Evolutionary conservation across 306 rosid species (phyloP), one percentile per base, ranked within the genome.

Genomic region (Gillenia trifoliata): DNA sequence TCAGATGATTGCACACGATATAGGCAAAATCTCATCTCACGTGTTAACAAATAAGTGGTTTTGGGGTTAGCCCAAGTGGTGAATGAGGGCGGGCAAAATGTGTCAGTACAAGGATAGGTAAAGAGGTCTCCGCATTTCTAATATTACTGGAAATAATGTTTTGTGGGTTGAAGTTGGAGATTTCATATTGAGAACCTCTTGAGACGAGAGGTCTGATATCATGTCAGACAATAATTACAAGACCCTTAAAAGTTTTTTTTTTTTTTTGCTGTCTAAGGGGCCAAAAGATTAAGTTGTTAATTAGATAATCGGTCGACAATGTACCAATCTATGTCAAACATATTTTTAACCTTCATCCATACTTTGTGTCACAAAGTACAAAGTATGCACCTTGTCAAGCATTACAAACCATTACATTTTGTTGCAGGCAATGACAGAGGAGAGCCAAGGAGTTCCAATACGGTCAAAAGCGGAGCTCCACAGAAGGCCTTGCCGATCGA

Each of bases 401-500:
- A 43, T 33, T 28, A 33, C 56, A 30, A 54, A 54, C 63, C 30
- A 16, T 71, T 28, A 11, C 31, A 9, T 30, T 23, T 9, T 59
- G 57, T 36, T 7, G 9, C 26, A 94, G 97, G 94, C 33, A 83
- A 85, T 47, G 89, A 73, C 30, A 90, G 96, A 86, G 96, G 96
- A 83, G 97, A 88, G 81, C 96, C 97, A 49, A 90, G 91, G 86
- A 63, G 88, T 65, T 74, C 90, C 62, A 86, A 85, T 70, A 47
- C 43, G 73, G 80, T 76, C 29, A 91, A 47, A 78, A 79, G 82
- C 77, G 97, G 97, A 71, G 84, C 88, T 64, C 93, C 99, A 38
- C 89, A 85, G 66, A 86, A 87, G 83, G 88, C 79, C 8, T 80
- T 94, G 66, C 93, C 99, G 5, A 92, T 92, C 72, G 97, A 92